These are phyloP conservation scores for Rhytidiadelphus loreus DNA, from an alignment of 225 moss, liverwort and hornwort species.

Conservation along the genomic window DNA sequence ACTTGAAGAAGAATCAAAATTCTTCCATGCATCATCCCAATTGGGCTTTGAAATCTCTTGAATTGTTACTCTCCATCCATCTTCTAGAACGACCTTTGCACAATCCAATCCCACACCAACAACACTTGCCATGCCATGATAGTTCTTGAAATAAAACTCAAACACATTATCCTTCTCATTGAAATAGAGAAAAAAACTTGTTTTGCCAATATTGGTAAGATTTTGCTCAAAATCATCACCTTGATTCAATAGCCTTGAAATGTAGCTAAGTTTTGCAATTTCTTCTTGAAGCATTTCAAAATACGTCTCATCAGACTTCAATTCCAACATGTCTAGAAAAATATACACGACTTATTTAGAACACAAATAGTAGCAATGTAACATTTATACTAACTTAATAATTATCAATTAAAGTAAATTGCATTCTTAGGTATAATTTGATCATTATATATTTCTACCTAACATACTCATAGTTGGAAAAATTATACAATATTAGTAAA, in stretches of 20 bases:
- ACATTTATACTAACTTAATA: not conserved
- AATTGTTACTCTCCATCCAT: not conserved
- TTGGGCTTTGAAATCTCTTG: not conserved
- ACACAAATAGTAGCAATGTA: not conserved
- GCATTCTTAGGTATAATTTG: not conserved
- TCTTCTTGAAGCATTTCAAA: not conserved
- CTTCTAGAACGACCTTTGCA: not conserved
- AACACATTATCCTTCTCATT: not conserved
- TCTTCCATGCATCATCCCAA: not conserved
- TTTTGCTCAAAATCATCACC: not conserved
- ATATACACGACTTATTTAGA: not conserved
- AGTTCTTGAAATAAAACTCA: not conserved
- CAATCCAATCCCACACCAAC: not conserved
- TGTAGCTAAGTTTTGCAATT: not conserved
- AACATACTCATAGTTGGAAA: not conserved
- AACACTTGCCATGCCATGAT: not conserved
- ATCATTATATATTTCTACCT: not conserved
- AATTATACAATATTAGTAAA: fast-evolving
- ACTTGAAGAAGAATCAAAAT: not conserved
- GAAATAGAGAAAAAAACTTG: not conserved
- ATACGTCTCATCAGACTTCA: not conserved
- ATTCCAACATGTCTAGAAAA: not conserved
- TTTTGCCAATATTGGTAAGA: fast-evolving
- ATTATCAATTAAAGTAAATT: not conserved
- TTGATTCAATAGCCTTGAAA: not conserved